Evolutionary conservation across 306 rosid genomes (phyloP).

Genomic region (Dryas alaskensis): DNA sequence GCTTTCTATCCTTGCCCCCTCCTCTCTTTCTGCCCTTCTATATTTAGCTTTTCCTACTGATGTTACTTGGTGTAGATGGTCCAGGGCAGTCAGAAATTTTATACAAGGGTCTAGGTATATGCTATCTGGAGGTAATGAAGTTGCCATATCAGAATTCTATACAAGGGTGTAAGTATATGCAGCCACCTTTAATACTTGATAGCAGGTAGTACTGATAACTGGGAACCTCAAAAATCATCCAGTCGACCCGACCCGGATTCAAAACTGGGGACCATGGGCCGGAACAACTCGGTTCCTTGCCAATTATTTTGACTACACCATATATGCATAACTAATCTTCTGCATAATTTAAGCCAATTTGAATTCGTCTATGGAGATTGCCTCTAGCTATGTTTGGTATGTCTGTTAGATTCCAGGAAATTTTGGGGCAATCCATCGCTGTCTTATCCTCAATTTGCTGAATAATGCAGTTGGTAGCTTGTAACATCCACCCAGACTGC

Average conservation of each 20-base stretch:
- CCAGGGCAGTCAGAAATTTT: not conserved
- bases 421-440: not conserved
- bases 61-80: not conserved
- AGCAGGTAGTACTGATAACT: not conserved
- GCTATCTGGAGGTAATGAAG: not conserved
- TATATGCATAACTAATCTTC: not conserved
- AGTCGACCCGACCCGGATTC: too few species aligned
- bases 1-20: not conserved
- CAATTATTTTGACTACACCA: not conserved
- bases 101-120: too few species aligned
- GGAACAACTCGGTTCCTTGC: not conserved
- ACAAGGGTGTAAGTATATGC: not conserved
- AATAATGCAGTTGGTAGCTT: slow-evolving; percentile 22
- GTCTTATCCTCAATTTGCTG: slow-evolving; percentile 14
- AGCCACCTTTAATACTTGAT: not conserved
- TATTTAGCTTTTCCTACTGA: not conserved
- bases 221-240: not conserved
- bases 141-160: not conserved
- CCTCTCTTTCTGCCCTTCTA: not conserved
- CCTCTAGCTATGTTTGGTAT: not conserved
- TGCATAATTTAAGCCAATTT: not conserved
- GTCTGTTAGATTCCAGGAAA: not conserved
- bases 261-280: too few species aligned
- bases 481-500: slow-evolving; percentile 3
- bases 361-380: slow-evolving; percentile 1